Conservation (phyloP, 2,329 filamentous ascomycete species). For the Purpureocillium takamizusanense region DNA sequence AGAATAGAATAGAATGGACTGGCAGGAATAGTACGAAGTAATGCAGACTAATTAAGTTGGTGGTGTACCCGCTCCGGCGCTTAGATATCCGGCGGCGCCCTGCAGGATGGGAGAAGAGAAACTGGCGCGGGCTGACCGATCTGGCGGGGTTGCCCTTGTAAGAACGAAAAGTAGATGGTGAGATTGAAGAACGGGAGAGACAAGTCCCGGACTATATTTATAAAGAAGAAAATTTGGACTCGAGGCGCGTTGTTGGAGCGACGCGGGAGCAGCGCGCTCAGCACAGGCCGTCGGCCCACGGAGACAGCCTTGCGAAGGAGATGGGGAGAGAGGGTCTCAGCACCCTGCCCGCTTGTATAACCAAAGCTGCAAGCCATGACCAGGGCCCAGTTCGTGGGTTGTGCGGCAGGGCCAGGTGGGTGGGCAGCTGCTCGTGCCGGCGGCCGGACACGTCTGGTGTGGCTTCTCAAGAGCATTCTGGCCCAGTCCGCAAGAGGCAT, state of each 20-base stretch:
- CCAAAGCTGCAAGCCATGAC: neutral
- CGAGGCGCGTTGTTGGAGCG: too few species aligned
- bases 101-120: conserved; percentile 9
- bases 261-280: too few species aligned
- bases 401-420: neutral
- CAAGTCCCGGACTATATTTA: too few species aligned
- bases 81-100: conserved; percentile 9
- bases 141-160: too few species aligned
- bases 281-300: too few species aligned
- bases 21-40: conserved; percentile 1
- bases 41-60: too few species aligned
- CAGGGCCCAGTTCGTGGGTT: neutral
- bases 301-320: neutral
- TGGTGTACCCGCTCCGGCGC: conserved; percentile 13
- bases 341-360: neutral
- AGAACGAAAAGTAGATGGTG: too few species aligned
- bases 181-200: too few species aligned
- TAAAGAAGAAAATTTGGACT: too few species aligned
- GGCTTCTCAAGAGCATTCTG: too few species aligned
- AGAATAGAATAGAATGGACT: conserved; percentile 13
- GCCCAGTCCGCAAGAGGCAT: neutral
- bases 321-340: neutral
- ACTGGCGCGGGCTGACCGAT: too few species aligned
- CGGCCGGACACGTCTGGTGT: too few species aligned
- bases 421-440: neutral